Conservation (phyloP, 805 yeast species). For the Barnettozyma californica region DNA sequence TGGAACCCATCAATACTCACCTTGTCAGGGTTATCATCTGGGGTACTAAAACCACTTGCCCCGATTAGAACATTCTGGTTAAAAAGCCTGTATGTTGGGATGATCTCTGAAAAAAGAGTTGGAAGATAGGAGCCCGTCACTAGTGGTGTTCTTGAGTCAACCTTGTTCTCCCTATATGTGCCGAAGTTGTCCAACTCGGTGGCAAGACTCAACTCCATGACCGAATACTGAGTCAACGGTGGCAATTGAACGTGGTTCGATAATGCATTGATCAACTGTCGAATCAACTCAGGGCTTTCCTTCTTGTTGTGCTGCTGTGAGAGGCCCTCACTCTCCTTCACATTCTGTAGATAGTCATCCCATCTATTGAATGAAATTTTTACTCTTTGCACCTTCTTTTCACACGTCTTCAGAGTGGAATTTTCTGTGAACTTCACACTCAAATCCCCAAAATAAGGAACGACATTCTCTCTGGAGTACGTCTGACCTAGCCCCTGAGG, state of each 20-base stretch:
- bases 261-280: slow-evolving; percentile 40
- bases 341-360: slow-evolving; percentile 60
- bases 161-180: slow-evolving; percentile 33
- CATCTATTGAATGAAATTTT: slow-evolving; percentile 74
- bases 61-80: slow-evolving; percentile 47
- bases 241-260: slow-evolving; percentile 35
- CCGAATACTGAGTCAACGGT: slow-evolving; percentile 43
- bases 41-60: slow-evolving; percentile 40
- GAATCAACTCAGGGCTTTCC: slow-evolving; percentile 29
- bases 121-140: slow-evolving; percentile 61
- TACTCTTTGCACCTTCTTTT: slow-evolving; percentile 60
- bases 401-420: slow-evolving; percentile 49
- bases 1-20: slow-evolving; percentile 9
- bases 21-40: background rate
- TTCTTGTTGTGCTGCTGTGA: slow-evolving; percentile 18
- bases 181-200: slow-evolving; percentile 58
- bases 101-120: slow-evolving; percentile 52
- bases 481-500: slow-evolving; percentile 81
- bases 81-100: slow-evolving; percentile 53
- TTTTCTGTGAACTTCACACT: slow-evolving; percentile 37
- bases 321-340: slow-evolving; percentile 36
- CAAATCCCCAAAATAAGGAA: slow-evolving; percentile 90
- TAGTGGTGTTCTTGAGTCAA: slow-evolving; percentile 50
- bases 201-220: slow-evolving; percentile 59
- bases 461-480: slow-evolving; percentile 70